Evolutionary conservation across 495 filamentous ascomycete species (phyloP), one percentile per base, ranked within the genome.

Genomic region (Neurospora sp.): DNA sequence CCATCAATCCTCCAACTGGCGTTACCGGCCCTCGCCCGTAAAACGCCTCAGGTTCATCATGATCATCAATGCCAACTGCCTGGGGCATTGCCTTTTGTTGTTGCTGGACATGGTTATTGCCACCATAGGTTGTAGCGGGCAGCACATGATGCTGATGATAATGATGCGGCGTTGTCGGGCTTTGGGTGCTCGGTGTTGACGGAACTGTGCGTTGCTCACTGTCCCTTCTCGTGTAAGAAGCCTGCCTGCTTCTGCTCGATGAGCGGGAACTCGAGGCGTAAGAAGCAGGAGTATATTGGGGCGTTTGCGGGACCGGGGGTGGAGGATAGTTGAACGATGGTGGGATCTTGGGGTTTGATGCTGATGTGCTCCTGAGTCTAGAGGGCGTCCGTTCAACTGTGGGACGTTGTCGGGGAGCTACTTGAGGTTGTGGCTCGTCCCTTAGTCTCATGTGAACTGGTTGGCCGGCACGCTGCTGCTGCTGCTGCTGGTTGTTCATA

Each of bases 361-460:
- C 82, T 80, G 78, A 78, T 76, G 84, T 80, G 82, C 82, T 81
- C 83, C 84, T 81, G 71, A 82, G 82, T 83, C 84, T 83, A 78
- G 79, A 80, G 82, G 81, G 80, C 83, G 81, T 81, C 81, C 84
- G 83, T 81, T 85, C 84, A 85, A 81, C 79, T 83, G 82, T 82
- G 84, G 83, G 83, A 77, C 81, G 76, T 82, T 76, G 73, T 81
- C 83, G 84, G 81, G 83, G 84, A 84, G 84, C 82, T 76, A 79
- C 82, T 78, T 76, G 76, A 79, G 83, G 81, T 81, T 82, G 77
- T 27, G 23, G 69, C 39, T 71, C 73, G 72, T 73, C 76, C 73
- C 77, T 80, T 73, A 66, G 59, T 41, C 23, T 27, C 39, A 35
- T 71, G 7, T 74, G 72, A 70, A 73, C 75, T 72, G 69, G 59